A percentile compares a stretch with the other conserved stretches of the same genome.
phyloP scores from a whole-genome alignment of 768 basidiomycete species.

The Xanthoconium stramineum region DNA sequence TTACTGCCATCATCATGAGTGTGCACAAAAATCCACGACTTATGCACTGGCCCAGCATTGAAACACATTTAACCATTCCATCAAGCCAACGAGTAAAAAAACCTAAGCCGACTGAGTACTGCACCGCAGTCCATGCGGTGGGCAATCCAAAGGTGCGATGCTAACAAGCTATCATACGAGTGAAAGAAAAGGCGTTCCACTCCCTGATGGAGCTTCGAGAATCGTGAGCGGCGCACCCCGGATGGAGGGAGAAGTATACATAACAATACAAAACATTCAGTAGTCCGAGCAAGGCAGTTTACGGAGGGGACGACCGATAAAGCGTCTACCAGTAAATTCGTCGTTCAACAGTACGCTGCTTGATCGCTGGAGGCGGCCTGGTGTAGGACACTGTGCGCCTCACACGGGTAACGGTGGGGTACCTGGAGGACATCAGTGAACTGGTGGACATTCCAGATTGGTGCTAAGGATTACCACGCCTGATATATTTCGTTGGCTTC shows the following conservation, averaged over 20 bases:
- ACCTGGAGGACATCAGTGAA: slow-evolving; percentile 40
- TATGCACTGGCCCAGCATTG: slow-evolving; percentile 10
- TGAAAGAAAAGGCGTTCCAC: slow-evolving; percentile 11
- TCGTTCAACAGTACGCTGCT: slow-evolving; percentile 66
- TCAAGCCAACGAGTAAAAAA: slow-evolving; percentile 10
- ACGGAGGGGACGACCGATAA: not conserved
- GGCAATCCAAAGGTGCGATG: slow-evolving; percentile 9
- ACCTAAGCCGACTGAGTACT: slow-evolving; percentile 9
- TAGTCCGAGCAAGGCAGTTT: slow-evolving; percentile 10
- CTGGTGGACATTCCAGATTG: not conserved
- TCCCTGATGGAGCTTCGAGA: slow-evolving; percentile 55
- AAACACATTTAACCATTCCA: slow-evolving; percentile 18
- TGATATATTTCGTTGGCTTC: slow-evolving; percentile 66
- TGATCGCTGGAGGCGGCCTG: slow-evolving; percentile 40
- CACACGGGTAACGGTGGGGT: slow-evolving; percentile 77
- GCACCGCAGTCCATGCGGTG: slow-evolving; percentile 19
- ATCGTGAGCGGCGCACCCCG: slow-evolving; percentile 21
- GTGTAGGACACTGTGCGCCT: slow-evolving; percentile 66
- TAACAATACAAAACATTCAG: slow-evolving; percentile 34
- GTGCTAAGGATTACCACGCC: slow-evolving; percentile 48
- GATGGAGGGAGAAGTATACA: slow-evolving; percentile 17
- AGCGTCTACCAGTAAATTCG: slow-evolving; percentile 65
- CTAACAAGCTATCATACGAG: slow-evolving; percentile 17
- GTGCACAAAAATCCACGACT: slow-evolving; percentile 6
- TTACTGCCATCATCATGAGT: slow-evolving; percentile 3